These are phyloP conservation scores for Mycena crocata DNA, from an alignment of 768 basidiomycete genomes.

Conservation along the genomic window DNA sequence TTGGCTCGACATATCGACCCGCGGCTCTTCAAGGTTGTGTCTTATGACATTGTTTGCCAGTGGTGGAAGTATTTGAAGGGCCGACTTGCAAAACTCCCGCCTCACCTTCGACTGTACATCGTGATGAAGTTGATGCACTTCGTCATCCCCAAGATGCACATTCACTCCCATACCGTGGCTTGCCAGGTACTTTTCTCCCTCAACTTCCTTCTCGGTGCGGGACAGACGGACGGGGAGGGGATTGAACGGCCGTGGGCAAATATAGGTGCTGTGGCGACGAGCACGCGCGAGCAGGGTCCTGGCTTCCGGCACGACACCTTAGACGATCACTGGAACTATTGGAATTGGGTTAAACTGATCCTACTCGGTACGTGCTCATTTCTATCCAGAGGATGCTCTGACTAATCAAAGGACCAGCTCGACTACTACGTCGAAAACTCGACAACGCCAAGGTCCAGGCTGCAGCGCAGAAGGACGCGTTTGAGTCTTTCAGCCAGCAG, in stretches of 20 bases:
- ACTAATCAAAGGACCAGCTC: no score
- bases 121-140: constrained; percentile 35
- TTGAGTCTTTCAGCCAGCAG: not conserved
- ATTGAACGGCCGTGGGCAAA: no score
- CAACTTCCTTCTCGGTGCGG: constrained; percentile 39
- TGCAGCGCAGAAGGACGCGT: constrained; percentile 2
- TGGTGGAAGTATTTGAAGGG: constrained; percentile 31
- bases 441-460: not conserved
- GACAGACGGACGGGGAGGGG: no score
- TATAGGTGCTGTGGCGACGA: constrained; percentile 40
- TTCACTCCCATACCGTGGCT: constrained; percentile 27
- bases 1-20: not conserved
- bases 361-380: no score
- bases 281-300: constrained; percentile 47
- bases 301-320: constrained; percentile 43
- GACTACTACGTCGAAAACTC: constrained; percentile 9
- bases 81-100: not conserved
- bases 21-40: not conserved
- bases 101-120: not conserved
- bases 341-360: constrained; percentile 50
- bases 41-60: constrained; percentile 43
- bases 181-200: constrained; percentile 40
- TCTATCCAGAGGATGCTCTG: no score
- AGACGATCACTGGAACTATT: constrained; percentile 50
- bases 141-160: constrained; percentile 39